Evolutionary conservation across 768 basidiomycete species (phyloP), one percentile per base, ranked within the genome.

Genomic region (Suillus weaverae): DNA sequence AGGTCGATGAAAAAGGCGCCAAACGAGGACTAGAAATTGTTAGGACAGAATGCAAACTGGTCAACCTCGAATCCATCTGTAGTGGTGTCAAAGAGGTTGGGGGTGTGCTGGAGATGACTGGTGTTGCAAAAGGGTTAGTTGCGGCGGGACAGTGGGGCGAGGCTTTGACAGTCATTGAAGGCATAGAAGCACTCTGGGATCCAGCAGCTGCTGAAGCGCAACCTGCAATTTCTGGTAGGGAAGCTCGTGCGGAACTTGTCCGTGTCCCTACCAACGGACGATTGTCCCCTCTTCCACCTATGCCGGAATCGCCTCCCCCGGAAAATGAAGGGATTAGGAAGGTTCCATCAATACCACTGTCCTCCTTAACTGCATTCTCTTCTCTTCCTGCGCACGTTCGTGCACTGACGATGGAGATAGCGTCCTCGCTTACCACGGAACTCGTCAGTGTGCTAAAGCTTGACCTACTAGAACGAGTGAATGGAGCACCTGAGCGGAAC

Each of bases 141-240:
- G 83, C 82, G 56, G 89, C 88, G 22, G 94, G 92, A 0, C 92
- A 97, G 68, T 98, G 94, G 91, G 86, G 86, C 16, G 91, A 92
- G 62, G 95, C 95, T 8, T 77, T 98, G 63, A 84, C 84, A 55
- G 81, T 95, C 20, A 84, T 94, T 43, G 88, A 92, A 56, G 83
- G 86, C 59, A 74, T 95, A 66, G 83, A 89, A 62, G 77, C 75
- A 56, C 75, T 91, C 69, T 89, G 89, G 86, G 76, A 82, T 14
- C 50, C 69, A 7, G 22, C 67, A 26, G 32, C 50, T 22, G 53
- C 59, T 62, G 64, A 66, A 43, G 61, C 16, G 60, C 60, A 38
- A 9, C 67, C 62, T 26, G 22, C 7, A 55, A n/a, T 46, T 39
- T 54, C 59, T n/a, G 61, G 39, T 11, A 66, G 30, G 65, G 62